These are phyloP conservation scores for Elsinoe australis DNA, from an alignment of 2,329 filamentous ascomycete species.

Conservation along the genomic window DNA sequence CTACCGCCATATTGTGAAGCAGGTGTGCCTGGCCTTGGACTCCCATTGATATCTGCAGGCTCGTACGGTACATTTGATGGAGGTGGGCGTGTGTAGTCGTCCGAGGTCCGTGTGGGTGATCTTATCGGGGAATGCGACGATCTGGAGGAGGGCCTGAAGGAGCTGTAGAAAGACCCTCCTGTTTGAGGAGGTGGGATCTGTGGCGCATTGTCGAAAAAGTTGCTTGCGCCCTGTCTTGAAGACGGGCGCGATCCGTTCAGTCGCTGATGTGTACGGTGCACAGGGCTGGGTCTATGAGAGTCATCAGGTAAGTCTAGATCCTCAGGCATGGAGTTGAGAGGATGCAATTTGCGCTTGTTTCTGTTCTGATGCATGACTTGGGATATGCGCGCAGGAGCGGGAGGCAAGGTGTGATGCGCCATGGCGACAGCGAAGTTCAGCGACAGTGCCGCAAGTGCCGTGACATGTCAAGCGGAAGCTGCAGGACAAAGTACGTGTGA, in stretches of 20 bases:
- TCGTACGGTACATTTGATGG: constrained; percentile 69
- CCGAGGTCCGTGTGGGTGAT: constrained; percentile 45
- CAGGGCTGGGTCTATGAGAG: constrained; percentile 36
- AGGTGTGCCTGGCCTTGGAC: constrained; percentile 80
- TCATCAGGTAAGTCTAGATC: constrained; percentile 28
- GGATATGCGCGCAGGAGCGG: constrained; percentile 25
- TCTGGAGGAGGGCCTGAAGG: constrained; percentile 50
- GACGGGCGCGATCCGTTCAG: constrained; percentile 38
- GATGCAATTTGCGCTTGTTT: constrained; percentile 22
- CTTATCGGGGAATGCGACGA: constrained; percentile 46
- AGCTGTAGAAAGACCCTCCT: constrained; percentile 56
- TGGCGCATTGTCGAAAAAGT: constrained; percentile 44
- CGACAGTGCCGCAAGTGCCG: not conserved
- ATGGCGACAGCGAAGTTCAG: constrained; percentile 15
- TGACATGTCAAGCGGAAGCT: not conserved
- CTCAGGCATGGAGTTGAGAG: constrained; percentile 5
- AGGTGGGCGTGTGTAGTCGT: constrained; percentile 64
- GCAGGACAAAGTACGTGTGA: constrained; percentile 10
- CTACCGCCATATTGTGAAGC: constrained; percentile 83
- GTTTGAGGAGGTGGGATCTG: constrained; percentile 49
- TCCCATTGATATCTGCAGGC: constrained; percentile 80
- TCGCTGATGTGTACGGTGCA: constrained; percentile 44
- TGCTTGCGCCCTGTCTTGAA: constrained; percentile 41
- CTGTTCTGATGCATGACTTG: constrained; percentile 29
- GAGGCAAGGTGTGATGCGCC: constrained; percentile 22